phyloP scores from a whole-genome alignment of 257 asterid species.

The Solanum tarapatanum region DNA sequence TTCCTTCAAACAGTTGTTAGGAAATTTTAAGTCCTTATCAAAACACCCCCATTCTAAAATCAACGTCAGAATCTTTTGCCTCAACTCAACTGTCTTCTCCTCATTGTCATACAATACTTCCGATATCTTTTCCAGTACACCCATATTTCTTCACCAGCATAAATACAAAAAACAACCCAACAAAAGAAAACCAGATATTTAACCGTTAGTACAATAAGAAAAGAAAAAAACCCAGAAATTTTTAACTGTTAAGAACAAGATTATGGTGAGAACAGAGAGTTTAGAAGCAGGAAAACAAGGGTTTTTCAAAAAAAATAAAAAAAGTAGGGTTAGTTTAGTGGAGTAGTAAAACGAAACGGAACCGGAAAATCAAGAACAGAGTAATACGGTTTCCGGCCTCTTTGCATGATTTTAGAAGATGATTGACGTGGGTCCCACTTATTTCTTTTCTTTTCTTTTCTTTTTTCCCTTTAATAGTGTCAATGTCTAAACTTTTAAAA shows the following conservation, averaged over 20 bases:
- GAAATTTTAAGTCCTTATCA: neutral
- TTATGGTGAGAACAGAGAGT: neutral
- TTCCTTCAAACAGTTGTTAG: neutral
- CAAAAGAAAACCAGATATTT: neutral
- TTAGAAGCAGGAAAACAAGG: neutral
- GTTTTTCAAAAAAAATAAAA: neutral
- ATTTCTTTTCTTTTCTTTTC: neutral
- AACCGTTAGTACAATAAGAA: neutral
- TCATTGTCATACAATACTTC: neutral
- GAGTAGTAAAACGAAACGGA: neutral
- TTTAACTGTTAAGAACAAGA: neutral
- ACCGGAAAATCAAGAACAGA: neutral
- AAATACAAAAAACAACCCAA: neutral
- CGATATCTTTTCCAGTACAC: neutral
- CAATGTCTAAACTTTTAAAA: neutral
- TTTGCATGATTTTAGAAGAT: neutral
- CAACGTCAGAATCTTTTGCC: neutral
- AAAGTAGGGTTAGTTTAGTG: neutral
- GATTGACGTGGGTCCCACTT: neutral
- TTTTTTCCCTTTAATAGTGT: neutral
- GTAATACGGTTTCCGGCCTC: neutral
- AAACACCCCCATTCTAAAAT: neutral
- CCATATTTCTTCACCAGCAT: neutral
- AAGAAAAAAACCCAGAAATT: neutral
- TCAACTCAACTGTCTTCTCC: neutral